Evolutionary conservation across 495 filamentous ascomycete species (phyloP), one percentile per base, ranked within the genome.

Genomic region (Cercophora sp.): DNA sequence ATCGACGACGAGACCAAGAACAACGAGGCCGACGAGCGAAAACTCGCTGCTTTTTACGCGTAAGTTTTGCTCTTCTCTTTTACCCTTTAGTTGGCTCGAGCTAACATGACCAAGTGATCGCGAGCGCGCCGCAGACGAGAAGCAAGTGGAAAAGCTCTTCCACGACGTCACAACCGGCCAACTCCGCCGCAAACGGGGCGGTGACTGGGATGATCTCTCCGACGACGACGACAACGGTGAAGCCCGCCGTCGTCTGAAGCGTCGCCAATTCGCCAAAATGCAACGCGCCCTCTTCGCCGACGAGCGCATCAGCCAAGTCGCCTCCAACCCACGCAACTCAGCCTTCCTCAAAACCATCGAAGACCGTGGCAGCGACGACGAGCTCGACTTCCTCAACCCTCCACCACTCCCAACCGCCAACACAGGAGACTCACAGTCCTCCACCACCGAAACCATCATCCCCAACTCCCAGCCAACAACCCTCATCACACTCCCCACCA

Each of bases 321-420:
- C 92, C 23, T 82, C 89, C 57, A 91, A 96, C 62, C 91, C 90
- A 10, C 91, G 91, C 66, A 90, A 89, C 60, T 74, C 82, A 11
- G 93, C 93, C 0, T 99, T 99, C 74, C 81, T 97, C 53, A 80
- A 79, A 49, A 86, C 89, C 8, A 86, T 99, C 45, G 91, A 96
- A 56, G 94, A 97, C 60, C 79, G 78, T 29, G 85, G 85, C 37
- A 74, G 81, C 18, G 89, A 92, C 34, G 87, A 92, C 46, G 87
- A 92, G 22, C 73, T 86, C 63, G 86, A 89, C 48, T 87, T 96
- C 63, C 79, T 85, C 24, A 79, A 79, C 47, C 75, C 79, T 5
- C 67, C 70, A 4, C 76, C 42, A 71, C 79, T 26, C 58, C 70
- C 31, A 59, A 37, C 43, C 0, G 29, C 58, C 2, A 48, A 45